These are phyloP conservation scores for Nothophoma quercina DNA, from an alignment of 2,329 filamentous ascomycete genomes.

Conservation along the genomic window DNA sequence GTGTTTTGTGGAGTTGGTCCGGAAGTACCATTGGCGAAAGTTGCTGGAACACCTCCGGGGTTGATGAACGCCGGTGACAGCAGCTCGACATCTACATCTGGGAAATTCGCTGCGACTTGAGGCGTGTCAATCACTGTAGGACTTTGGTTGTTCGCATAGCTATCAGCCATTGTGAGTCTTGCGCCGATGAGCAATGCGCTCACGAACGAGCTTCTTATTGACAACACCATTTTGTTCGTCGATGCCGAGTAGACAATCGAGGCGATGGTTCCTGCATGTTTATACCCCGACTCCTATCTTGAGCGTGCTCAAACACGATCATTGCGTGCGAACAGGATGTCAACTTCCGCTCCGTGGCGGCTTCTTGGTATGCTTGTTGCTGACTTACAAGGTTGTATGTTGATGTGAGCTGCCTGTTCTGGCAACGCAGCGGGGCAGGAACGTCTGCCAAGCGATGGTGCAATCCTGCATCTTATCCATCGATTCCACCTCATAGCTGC, in stretches of 20 bases:
- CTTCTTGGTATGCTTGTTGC: background rate
- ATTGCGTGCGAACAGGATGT: background rate
- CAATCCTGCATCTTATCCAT: background rate
- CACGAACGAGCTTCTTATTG: background rate
- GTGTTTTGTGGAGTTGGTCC: background rate
- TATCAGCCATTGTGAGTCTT: background rate
- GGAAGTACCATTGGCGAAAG: background rate
- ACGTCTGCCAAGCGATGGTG: constrained; percentile 3
- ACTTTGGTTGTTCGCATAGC: constrained; percentile 2
- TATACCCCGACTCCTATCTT: background rate
- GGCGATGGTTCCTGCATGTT: background rate
- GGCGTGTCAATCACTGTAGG: background rate
- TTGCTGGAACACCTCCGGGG: background rate
- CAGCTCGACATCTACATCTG: background rate
- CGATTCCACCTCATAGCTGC: too few species aligned
- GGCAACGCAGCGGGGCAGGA: constrained; percentile 1
- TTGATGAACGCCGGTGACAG: background rate
- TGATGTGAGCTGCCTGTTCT: background rate
- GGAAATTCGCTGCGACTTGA: background rate
- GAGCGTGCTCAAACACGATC: background rate
- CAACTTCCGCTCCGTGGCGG: background rate
- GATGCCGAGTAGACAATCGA: background rate
- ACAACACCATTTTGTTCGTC: background rate
- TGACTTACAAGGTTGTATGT: background rate
- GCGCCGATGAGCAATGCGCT: background rate